A percentile compares a stretch with the other conserved stretches of the same genome.
Evolutionary conservation across 352 stramenopile genomes (phyloP).

Genomic region (Phytophthora brassicae): DNA sequence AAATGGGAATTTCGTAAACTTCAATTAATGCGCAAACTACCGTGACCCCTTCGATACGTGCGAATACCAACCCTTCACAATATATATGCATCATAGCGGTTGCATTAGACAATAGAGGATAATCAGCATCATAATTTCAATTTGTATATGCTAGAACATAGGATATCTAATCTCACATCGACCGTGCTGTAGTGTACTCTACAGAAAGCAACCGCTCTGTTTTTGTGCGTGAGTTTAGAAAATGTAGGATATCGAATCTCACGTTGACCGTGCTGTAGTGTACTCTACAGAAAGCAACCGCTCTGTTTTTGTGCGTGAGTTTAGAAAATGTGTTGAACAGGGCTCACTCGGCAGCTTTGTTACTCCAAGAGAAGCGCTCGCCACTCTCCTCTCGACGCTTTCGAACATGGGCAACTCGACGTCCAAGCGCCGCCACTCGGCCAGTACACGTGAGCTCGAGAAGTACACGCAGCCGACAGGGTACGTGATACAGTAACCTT

Average conservation of each 20-base stretch:
- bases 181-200: not conserved
- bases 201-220: not conserved
- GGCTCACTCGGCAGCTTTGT: conserved; percentile 27
- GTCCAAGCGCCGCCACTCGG: conserved; percentile 44
- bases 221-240: conserved; percentile 10
- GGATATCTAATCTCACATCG: not conserved
- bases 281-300: not conserved
- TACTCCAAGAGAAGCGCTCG: conserved; percentile 12
- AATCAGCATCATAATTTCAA: not conserved
- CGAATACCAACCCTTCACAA: not conserved
- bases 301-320: conserved; percentile 16
- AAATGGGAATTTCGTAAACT: conserved; percentile 1
- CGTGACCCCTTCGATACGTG: not conserved
- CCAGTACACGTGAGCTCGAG: conserved; percentile 57
- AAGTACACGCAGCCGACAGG: conserved; percentile 65
- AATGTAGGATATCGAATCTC: not conserved
- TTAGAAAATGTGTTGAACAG: conserved; percentile 22
- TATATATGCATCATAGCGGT: not conserved
- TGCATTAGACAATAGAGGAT: not conserved
- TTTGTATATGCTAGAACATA: not conserved
- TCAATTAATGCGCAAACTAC: conserved; percentile 1
- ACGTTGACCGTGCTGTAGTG: not conserved
- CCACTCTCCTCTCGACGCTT: not conserved
- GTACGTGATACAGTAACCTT: conserved; percentile 27
- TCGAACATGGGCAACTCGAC: conserved; percentile 72